Evolutionary conservation across 805 yeast species (phyloP), one percentile per base, ranked within the genome.

Genomic region (Candida railenensis): DNA sequence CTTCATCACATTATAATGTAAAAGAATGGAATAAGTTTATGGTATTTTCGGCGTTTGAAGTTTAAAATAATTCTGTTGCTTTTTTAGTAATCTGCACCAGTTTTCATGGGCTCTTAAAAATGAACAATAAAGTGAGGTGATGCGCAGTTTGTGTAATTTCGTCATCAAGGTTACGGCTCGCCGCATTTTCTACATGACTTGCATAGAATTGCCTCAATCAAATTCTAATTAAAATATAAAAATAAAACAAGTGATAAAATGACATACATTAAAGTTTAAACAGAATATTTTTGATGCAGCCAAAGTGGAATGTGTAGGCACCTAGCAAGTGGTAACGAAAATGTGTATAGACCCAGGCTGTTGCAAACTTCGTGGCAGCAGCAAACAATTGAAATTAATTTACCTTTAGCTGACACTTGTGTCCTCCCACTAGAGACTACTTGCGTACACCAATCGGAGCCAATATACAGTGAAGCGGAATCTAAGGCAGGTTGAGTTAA

Each of bases 121-220:
- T 63, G 41, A 89, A 73, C 58, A 89, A 96, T 22, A 66, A 58
- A 1, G 87, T 57, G 11, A 91, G 62, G 40, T 69, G 56, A 25
- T 66, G 54, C 0, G 89, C 81, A 0, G 94, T 80, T 61, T 91
- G 97, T 0, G 77, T 69, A 9, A 89, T 15, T 33, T 33, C 36
- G 36, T 33, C 36, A 33, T 33, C 36, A 33, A 33, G 18, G 36
- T 15, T 33, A 33, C 36, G 18, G 18, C 8, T 4, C 8, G 36
- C 36, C 36, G 36, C 36, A 33, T 14, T 8, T 15, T 15, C 36
- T 33, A 33, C 36, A 7, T 33, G 18, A 33, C 15, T 33, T 33
- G 36, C 36, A 33, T 33, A 33, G 30, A 25, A 5, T 25, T 25
- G 30, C 30, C 30, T 25, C 30, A 25, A 25, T 25, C 5, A 25